These are phyloP conservation scores for Lentinula edodes DNA, from an alignment of 768 basidiomycete genomes.

Conservation along the genomic window DNA sequence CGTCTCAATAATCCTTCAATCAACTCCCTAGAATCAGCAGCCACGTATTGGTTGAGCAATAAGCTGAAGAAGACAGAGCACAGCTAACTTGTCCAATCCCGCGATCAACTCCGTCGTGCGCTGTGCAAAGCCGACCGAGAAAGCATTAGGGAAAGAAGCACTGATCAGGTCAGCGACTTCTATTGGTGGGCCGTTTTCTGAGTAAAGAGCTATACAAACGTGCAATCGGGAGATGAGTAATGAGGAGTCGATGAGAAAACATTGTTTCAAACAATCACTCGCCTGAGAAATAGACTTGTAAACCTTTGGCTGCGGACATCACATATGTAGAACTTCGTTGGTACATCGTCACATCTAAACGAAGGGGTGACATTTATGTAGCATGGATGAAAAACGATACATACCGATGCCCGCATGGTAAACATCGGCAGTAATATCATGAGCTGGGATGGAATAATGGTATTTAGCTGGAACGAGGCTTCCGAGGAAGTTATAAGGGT, in stretches of 20 bases:
- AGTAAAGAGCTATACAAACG: conserved; percentile 27
- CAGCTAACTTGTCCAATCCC: conserved; percentile 47
- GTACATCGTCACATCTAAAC: conserved; percentile 48
- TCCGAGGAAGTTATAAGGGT: conserved; percentile 1
- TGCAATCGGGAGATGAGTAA: background rate
- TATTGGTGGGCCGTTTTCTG: conserved; percentile 38
- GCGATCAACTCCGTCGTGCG: conserved; percentile 36
- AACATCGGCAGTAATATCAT: conserved; percentile 46
- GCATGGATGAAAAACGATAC: conserved; percentile 3
- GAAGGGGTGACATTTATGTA: background rate
- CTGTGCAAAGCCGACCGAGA: conserved; percentile 29
- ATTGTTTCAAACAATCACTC: background rate
- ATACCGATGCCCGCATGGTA: conserved; percentile 39
- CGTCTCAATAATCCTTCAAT: conserved; percentile 50
- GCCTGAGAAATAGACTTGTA: conserved; percentile 23
- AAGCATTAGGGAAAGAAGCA: conserved; percentile 38
- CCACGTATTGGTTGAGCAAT: background rate
- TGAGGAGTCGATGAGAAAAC: background rate
- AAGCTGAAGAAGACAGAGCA: too few species aligned
- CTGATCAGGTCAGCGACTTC: conserved; percentile 52
- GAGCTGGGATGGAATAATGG: conserved; percentile 19
- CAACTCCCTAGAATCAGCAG: conserved; percentile 27
- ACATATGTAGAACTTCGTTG: conserved; percentile 51
- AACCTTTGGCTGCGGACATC: conserved; percentile 33
- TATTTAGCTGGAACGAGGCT: background rate